Base-by-base conservation (phyloP, 441 rosid genomes). In the Lepidium campestre region DNA sequence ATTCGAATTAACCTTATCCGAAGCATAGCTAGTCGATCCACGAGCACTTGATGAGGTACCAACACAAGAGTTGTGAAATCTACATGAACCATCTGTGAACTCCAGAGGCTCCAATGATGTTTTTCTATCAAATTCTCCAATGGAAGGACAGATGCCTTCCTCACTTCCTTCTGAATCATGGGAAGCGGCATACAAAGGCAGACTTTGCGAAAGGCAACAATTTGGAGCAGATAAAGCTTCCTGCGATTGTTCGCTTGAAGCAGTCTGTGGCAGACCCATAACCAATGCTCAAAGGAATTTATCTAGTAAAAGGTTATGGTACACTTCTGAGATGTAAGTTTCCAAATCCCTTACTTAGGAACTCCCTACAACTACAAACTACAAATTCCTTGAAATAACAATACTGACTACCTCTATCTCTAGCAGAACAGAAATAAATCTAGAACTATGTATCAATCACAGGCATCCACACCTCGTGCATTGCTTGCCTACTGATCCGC, bases 211-310 rank as follows among this genome's bases (percentile, higher is more conserved):
- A 73, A 81, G 78, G 7, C 80, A 68, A 71, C 73, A 75, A 57
- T 70, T 46, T 4, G 83, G 57, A 46, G 82, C 62, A 57, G 83
- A 81, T 47, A 79, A 59, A 69, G 72, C 77, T 77, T 69, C 95
- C 58, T 80, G 67, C 15, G 70, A 73, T 68, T 56, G 62, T 52
- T 81, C 86, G 67, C 62, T 37, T 23, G 95, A 80, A 79, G 88
- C 78, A 75, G 83, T 80, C 69, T 83, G 97, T 0, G 95, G 98
- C 79, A 93, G 71, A 58, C 98, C 96, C 97, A 90, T 93, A 29
- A 57, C 80, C 40, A 65, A 64, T 71, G 49, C 56, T 77, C 48
- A 74, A 50, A 47, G 54, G 22, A 59, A 49, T 37, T 19, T 42
- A 19, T 18, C 41, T 45, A 42, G 15, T 31, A 58, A 53, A 12